These are phyloP conservation scores for Arthrobotrys sphaeroides DNA, from an alignment of 2,329 filamentous ascomycete genomes.

Conservation along the genomic window DNA sequence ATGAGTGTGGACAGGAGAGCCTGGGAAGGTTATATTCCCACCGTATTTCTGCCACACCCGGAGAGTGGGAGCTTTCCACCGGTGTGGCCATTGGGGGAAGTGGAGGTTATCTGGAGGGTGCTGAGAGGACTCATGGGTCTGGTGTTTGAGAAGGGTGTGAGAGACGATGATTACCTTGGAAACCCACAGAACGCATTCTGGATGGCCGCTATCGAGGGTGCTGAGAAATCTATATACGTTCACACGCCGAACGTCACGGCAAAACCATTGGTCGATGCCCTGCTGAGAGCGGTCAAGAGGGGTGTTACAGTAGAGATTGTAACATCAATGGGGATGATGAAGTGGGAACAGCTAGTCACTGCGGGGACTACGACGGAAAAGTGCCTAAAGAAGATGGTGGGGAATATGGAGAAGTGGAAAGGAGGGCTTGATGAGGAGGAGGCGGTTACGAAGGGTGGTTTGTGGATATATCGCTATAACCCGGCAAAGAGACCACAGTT, in stretches of 20 bases:
- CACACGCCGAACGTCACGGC: slow-evolving; percentile 83
- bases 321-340: slow-evolving; percentile 76
- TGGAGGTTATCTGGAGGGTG: slow-evolving; percentile 22
- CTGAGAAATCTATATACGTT: slow-evolving; percentile 71
- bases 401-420: slow-evolving; percentile 64
- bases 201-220: slow-evolving; percentile 69
- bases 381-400: slow-evolving; percentile 70
- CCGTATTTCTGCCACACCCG: slow-evolving; percentile 76
- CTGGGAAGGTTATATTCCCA: slow-evolving; percentile 60
- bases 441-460: slow-evolving; percentile 59
- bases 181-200: slow-evolving; percentile 76
- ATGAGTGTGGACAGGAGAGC: background rate
- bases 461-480: slow-evolving; percentile 66
- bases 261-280: slow-evolving; percentile 69
- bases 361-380: slow-evolving; percentile 73
- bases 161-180: slow-evolving; percentile 56
- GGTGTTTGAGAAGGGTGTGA: slow-evolving; percentile 11
- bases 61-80: slow-evolving; percentile 73
- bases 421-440: slow-evolving; percentile 36
- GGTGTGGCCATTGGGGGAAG: slow-evolving; percentile 63
- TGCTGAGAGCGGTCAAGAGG: slow-evolving; percentile 71
- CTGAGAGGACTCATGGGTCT: slow-evolving; percentile 23
- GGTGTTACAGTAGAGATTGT: slow-evolving; percentile 75
- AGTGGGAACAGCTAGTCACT: slow-evolving; percentile 81
- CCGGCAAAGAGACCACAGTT: slow-evolving; percentile 28